phyloP scores from a whole-genome alignment of 1,284 basidiomycete genomes.

The Puccinia triticina region DNA sequence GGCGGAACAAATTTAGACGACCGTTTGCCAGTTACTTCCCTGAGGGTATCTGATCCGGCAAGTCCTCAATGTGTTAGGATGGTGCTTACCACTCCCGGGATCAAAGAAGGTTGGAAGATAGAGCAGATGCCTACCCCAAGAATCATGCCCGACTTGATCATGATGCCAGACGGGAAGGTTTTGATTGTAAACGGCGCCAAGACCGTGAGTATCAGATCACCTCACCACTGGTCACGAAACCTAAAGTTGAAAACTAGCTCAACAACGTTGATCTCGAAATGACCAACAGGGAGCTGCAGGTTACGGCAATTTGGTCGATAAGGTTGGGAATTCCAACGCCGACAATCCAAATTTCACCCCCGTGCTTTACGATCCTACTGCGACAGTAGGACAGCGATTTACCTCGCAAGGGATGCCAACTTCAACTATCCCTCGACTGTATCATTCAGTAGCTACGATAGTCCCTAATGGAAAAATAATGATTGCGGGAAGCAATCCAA shows the following conservation, averaged over 20 bases:
- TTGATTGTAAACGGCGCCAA: slow-evolving; percentile 76
- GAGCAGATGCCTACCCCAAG: slow-evolving; percentile 75
- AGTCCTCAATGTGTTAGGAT: slow-evolving; percentile 75
- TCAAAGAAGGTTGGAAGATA: slow-evolving; percentile 71
- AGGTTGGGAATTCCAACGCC: slow-evolving; percentile 75
- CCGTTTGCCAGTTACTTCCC: slow-evolving; percentile 66
- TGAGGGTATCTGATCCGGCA: slow-evolving; percentile 72
- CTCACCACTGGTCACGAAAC: too few relatives aligned
- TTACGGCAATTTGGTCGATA: slow-evolving; percentile 75
- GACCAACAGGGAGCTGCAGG: slow-evolving; percentile 65
- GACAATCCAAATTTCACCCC: slow-evolving; percentile 75
- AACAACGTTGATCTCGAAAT: neutral
- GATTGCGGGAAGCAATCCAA: slow-evolving; percentile 81
- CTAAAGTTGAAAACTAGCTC: neutral
- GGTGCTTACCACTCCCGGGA: slow-evolving; percentile 69
- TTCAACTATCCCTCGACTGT: slow-evolving; percentile 75
- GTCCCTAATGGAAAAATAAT: slow-evolving; percentile 59
- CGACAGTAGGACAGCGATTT: slow-evolving; percentile 69
- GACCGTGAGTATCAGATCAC: slow-evolving; percentile 65
- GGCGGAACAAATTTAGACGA: slow-evolving; percentile 76
- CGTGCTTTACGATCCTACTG: slow-evolving; percentile 73
- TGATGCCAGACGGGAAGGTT: slow-evolving; percentile 78
- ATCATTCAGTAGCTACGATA: slow-evolving; percentile 66
- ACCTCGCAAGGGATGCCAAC: slow-evolving; percentile 68
- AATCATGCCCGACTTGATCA: slow-evolving; percentile 73